These are phyloP conservation scores for Curvularia hawaiiensis DNA, from an alignment of 2,329 filamentous ascomycete genomes.

Conservation along the genomic window DNA sequence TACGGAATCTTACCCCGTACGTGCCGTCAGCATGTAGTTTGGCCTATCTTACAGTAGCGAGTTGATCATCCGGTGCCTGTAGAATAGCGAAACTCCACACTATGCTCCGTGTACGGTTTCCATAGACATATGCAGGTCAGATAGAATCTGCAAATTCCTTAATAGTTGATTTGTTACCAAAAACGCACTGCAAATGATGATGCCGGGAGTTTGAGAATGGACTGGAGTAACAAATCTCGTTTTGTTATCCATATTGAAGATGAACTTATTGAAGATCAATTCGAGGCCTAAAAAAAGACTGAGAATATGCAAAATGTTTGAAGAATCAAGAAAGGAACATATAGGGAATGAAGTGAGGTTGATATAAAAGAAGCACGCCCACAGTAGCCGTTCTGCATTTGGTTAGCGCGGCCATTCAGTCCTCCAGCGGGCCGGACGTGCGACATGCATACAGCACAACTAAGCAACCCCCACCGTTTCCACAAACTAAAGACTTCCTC, in stretches of 20 bases:
- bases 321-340: background rate
- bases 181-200: background rate
- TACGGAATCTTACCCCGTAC: background rate
- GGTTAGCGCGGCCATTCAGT: constrained; percentile 10
- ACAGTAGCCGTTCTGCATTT: background rate
- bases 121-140: background rate
- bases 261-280: background rate
- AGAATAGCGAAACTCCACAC: background rate
- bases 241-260: background rate
- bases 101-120: background rate
- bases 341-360: background rate
- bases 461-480: background rate
- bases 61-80: background rate
- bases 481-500: background rate
- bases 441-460: background rate
- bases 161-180: background rate
- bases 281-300: background rate
- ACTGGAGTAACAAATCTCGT: background rate
- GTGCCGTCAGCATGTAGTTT: background rate
- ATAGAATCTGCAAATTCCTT: background rate
- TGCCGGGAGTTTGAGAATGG: background rate
- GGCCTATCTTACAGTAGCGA: background rate
- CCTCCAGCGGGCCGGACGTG: background rate
- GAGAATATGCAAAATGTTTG: no score
- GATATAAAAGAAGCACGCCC: background rate